Evolutionary conservation across 129 eudicot species (phyloP).

Genomic region (Chrysanthemum makinoi): DNA sequence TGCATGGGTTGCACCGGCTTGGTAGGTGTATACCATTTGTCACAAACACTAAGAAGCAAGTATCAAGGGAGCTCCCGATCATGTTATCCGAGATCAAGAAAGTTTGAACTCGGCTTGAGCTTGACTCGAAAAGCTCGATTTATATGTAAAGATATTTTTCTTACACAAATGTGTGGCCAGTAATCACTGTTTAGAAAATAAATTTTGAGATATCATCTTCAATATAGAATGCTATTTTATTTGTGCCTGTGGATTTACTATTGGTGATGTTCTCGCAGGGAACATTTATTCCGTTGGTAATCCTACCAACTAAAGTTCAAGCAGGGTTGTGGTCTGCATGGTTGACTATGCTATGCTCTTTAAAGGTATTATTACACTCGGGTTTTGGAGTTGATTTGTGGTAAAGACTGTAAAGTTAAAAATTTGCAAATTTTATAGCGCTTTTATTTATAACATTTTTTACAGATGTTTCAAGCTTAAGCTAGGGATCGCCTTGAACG

Average conservation of each 20-base stretch:
- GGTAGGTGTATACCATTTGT: no score
- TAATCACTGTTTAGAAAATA: not conserved
- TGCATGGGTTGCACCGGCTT: no score
- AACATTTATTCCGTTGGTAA: slow-evolving; percentile 82
- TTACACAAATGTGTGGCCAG: not conserved
- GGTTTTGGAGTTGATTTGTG: slow-evolving; percentile 15
- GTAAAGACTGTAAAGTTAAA: not conserved
- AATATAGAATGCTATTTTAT: slow-evolving; percentile 7
- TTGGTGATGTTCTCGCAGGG: slow-evolving; percentile 52
- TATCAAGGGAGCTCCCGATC: no score
- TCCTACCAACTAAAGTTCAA: slow-evolving; percentile 74
- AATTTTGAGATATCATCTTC: no score
- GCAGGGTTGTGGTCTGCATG: slow-evolving; percentile 78
- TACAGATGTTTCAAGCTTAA: slow-evolving; percentile 96
- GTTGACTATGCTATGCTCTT: slow-evolving; percentile 71
- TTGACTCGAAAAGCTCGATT: no score
- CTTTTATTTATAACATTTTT: not conserved
- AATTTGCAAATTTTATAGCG: not conserved
- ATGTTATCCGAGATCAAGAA: no score
- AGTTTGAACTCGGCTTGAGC: no score
- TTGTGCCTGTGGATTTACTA: not conserved
- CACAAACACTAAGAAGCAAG: no score
- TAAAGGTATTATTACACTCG: slow-evolving; percentile 56
- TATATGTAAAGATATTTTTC: no score
- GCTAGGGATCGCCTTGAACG: slow-evolving; percentile 96